A percentile compares a stretch with the other conserved stretches of the same genome.
These are phyloP conservation scores for Kwoniella mangroviensis DNA, from an alignment of 768 basidiomycete genomes.

Conservation along the genomic window DNA sequence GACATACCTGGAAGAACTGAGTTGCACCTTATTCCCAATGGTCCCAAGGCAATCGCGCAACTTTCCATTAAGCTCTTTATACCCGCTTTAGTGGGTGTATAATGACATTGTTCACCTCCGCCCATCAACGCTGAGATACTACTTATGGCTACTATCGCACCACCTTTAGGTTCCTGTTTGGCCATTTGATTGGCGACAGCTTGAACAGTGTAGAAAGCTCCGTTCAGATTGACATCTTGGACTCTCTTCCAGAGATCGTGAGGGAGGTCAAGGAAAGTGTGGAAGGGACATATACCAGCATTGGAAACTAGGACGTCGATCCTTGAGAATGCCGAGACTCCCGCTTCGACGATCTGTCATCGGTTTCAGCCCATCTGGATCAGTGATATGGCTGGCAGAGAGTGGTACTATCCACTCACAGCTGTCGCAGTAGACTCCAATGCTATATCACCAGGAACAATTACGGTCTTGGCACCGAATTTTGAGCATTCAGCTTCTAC, in stretches of 20 bases:
- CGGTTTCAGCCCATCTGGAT: not conserved
- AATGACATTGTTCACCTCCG: slow-evolving; percentile 76
- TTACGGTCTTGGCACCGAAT: slow-evolving; percentile 60
- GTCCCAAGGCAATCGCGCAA: slow-evolving; percentile 76
- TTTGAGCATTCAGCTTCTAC: slow-evolving; percentile 62
- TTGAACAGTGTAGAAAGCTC: slow-evolving; percentile 67
- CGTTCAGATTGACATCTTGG: slow-evolving; percentile 74
- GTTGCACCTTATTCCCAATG: slow-evolving; percentile 70
- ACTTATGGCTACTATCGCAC: slow-evolving; percentile 74
- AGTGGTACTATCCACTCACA: slow-evolving; percentile 55
- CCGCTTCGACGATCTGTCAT: slow-evolving; percentile 67
- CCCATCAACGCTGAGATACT: slow-evolving; percentile 81
- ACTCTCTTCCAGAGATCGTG: slow-evolving; percentile 69
- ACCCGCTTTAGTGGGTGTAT: slow-evolving; percentile 79
- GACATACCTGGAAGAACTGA: slow-evolving; percentile 62
- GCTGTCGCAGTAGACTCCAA: slow-evolving; percentile 65
- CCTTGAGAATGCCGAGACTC: slow-evolving; percentile 67
- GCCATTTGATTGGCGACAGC: slow-evolving; percentile 78
- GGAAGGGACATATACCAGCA: slow-evolving; percentile 76
- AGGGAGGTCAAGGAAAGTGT: slow-evolving; percentile 74
- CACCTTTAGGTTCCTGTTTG: slow-evolving; percentile 63
- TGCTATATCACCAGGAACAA: slow-evolving; percentile 71
- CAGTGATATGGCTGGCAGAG: not conserved
- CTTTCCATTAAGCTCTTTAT: slow-evolving; percentile 79
- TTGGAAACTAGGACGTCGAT: slow-evolving; percentile 68